These are phyloP conservation scores for Arthrinium puccinioides DNA, from an alignment of 2,329 filamentous ascomycete species.

Conservation along the genomic window DNA sequence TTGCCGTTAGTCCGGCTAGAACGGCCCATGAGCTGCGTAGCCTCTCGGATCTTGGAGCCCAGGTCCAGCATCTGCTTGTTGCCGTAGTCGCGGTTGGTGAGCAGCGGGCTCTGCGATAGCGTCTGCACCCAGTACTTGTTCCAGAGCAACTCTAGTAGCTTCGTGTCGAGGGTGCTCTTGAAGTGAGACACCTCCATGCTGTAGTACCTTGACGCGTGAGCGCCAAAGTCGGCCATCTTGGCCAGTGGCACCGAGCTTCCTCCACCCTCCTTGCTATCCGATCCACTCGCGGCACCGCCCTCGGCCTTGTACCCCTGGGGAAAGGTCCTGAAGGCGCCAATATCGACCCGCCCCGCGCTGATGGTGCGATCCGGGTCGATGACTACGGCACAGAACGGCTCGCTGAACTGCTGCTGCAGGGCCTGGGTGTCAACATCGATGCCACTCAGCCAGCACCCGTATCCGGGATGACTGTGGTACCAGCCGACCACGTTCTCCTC, in stretches of 20 bases:
- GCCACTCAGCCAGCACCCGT: slow-evolving; percentile 95
- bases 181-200: slow-evolving; percentile 85
- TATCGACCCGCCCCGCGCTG: slow-evolving; percentile 90
- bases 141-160: slow-evolving; percentile 84
- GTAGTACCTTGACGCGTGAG: slow-evolving; percentile 87
- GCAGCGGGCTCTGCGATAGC: slow-evolving; percentile 79
- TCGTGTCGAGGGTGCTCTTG: slow-evolving; percentile 84
- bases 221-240: slow-evolving; percentile 94
- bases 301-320: slow-evolving; percentile 62
- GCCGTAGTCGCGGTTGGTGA: slow-evolving; percentile 87
- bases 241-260: slow-evolving; percentile 75
- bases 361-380: slow-evolving; percentile 96
- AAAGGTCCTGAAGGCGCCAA: slow-evolving; percentile 91
- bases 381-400: slow-evolving; percentile 92
- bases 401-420: slow-evolving; percentile 76
- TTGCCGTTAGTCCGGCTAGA: slow-evolving; percentile 18
- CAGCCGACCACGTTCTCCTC: slow-evolving; percentile 92
- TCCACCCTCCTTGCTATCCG: slow-evolving; percentile 40
- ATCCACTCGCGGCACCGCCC: slow-evolving; percentile 5
- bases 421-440: slow-evolving; percentile 90
- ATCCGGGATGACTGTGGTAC: slow-evolving; percentile 97
- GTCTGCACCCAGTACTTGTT: slow-evolving; percentile 99
- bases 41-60: slow-evolving; percentile 70
- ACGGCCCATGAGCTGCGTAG: slow-evolving; percentile 33
- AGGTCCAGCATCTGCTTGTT: slow-evolving; percentile 90